These are phyloP conservation scores for Funneliformis caledonium DNA, from an alignment of 371 early-diverging fungal species.

Conservation along the genomic window DNA sequence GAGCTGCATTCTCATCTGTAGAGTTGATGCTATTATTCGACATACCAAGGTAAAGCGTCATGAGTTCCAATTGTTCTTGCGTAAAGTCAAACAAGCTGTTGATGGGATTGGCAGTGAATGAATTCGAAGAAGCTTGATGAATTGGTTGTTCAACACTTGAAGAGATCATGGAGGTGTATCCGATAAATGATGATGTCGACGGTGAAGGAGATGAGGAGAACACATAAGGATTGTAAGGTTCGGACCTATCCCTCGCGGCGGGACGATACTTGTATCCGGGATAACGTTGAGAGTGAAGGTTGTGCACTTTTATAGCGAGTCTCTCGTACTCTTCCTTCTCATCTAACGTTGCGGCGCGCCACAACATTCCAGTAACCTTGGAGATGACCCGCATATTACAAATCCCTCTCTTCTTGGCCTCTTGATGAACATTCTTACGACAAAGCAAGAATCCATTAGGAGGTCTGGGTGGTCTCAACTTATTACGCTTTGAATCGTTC, in stretches of 20 bases:
- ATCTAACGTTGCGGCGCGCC: neutral
- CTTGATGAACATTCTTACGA: slow-evolving; percentile 16
- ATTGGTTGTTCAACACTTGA: too few species aligned
- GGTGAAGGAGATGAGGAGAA: neutral
- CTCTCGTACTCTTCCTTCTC: neutral
- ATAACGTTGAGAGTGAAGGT: neutral
- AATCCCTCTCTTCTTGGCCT: neutral
- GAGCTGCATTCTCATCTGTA: too few species aligned
- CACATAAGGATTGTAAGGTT: neutral
- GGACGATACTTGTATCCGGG: neutral
- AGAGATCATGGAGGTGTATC: too few species aligned
- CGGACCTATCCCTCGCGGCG: neutral
- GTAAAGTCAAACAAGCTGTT: too few species aligned
- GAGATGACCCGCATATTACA: neutral
- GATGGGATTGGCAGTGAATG: too few species aligned
- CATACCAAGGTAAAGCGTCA: too few species aligned
- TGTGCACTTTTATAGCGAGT: neutral
- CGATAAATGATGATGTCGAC: too few species aligned
- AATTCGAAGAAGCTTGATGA: too few species aligned
- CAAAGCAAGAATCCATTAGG: neutral
- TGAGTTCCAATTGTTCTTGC: too few species aligned
- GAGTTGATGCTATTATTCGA: too few species aligned
- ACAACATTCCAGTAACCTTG: slow-evolving; percentile 12
- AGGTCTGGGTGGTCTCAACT: neutral
- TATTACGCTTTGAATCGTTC: neutral